Conservation (phyloP, 1,284 basidiomycete genomes). For the Coniferiporia weirii region DNA sequence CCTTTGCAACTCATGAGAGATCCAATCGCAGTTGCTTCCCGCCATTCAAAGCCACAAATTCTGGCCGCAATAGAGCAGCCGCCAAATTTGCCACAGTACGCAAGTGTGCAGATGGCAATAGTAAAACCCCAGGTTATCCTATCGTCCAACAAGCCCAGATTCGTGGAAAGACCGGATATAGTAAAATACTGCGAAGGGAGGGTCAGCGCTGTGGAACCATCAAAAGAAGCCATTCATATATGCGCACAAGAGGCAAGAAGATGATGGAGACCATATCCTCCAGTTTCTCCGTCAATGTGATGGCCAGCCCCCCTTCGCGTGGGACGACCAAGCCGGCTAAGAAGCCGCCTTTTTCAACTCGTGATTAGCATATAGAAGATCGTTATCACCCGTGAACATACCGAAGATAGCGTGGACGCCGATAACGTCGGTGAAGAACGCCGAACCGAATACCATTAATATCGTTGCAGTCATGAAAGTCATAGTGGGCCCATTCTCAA, state of each 20-base stretch:
- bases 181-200: slow-evolving; percentile 45
- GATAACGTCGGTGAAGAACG: slow-evolving; percentile 77
- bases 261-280: slow-evolving; percentile 56
- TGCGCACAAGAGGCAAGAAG: slow-evolving; percentile 55
- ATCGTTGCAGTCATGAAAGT: slow-evolving; percentile 63
- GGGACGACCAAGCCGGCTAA: slow-evolving; percentile 62
- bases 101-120: slow-evolving; percentile 43
- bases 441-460: slow-evolving; percentile 56
- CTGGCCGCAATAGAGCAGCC: slow-evolving; percentile 51
- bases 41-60: slow-evolving; percentile 46
- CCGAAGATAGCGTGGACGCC: slow-evolving; percentile 92
- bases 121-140: slow-evolving; percentile 63
- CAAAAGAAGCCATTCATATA: slow-evolving; percentile 7
- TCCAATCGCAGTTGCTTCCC: slow-evolving; percentile 63
- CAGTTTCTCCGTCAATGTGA: slow-evolving; percentile 59
- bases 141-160: slow-evolving; percentile 56
- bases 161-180: slow-evolving; percentile 61
- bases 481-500: slow-evolving; percentile 67
- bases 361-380: slow-evolving; percentile 18
- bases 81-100: slow-evolving; percentile 56
- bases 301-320: slow-evolving; percentile 59
- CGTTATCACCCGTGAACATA: slow-evolving; percentile 22
- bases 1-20: slow-evolving; percentile 74
- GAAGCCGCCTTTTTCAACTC: slow-evolving; percentile 42
- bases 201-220: slow-evolving; percentile 6